Evolutionary conservation across 1,139 yeast species (phyloP).

Genomic region (Geotrichum europaeum): DNA sequence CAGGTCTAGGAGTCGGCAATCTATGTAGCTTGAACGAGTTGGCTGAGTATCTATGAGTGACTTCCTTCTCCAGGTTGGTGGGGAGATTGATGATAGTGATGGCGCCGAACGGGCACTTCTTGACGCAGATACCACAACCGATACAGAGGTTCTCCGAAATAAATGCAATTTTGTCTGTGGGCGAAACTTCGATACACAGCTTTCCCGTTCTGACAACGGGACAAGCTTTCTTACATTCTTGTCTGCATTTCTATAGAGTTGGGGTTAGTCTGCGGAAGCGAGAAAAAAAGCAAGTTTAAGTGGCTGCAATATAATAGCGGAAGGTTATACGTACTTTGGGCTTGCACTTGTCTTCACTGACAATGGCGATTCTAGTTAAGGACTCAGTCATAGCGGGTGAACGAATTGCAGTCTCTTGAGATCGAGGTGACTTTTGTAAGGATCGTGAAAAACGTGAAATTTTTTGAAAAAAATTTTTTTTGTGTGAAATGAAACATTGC

Average conservation of each 20-base stretch:
- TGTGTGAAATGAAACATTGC: background rate
- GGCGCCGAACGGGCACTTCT: slow-evolving; percentile 97
- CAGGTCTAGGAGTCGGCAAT: slow-evolving; percentile 97
- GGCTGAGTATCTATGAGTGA: slow-evolving; percentile 95
- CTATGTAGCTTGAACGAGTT: slow-evolving; percentile 95
- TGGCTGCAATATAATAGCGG: background rate
- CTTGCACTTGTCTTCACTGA: slow-evolving; percentile 87
- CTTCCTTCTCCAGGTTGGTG: slow-evolving; percentile 84
- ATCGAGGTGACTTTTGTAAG: background rate
- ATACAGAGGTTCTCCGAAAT: slow-evolving; percentile 94
- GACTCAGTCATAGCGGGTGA: background rate
- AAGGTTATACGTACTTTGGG: slow-evolving; percentile 47
- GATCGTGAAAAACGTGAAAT: background rate
- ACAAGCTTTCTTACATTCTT: slow-evolving; percentile 93
- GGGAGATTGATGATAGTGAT: slow-evolving; percentile 92
- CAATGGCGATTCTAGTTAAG: slow-evolving; percentile 66
- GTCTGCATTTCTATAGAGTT: slow-evolving; percentile 70
- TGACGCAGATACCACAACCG: slow-evolving; percentile 99
- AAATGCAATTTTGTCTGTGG: slow-evolving; percentile 86
- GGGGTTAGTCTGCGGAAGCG: background rate
- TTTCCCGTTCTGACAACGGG: slow-evolving; percentile 98
- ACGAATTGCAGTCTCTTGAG: background rate
- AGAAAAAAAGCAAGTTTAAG: background rate
- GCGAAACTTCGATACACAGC: slow-evolving; percentile 92
- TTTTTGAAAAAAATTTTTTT: background rate